These are phyloP conservation scores for Quillaja saponaria DNA, from an alignment of 306 rosid species.

Conservation along the genomic window DNA sequence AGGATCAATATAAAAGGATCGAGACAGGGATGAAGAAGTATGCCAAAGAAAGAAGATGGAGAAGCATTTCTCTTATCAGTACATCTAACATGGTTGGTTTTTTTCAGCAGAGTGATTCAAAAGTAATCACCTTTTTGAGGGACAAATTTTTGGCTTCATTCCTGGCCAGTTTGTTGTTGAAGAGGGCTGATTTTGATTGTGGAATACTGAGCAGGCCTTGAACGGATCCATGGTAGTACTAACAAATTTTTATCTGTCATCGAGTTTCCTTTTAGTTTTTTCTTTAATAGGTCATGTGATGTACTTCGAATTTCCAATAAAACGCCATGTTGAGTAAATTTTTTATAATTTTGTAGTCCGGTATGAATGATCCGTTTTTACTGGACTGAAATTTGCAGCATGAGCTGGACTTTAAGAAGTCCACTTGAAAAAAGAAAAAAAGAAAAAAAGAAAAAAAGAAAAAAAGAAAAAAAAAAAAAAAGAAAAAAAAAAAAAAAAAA, in stretches of 20 bases:
- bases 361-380: too few relatives aligned
- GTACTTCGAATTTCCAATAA: too few relatives aligned
- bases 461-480: not conserved
- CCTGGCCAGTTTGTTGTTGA: slow-evolving; percentile 22
- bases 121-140: slow-evolving; percentile 40
- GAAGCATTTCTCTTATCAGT: slow-evolving; percentile 51
- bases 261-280: too few relatives aligned
- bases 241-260: too few relatives aligned
- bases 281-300: too few relatives aligned
- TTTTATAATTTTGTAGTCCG: too few relatives aligned
- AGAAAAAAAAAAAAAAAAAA: not conserved
- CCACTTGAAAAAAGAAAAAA: not conserved
- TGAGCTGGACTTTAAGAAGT: not conserved
- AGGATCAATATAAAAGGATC: slow-evolving; percentile 39
- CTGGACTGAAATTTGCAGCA: too few relatives aligned
- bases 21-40: slow-evolving; percentile 58
- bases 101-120: slow-evolving; percentile 41
- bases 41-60: slow-evolving; percentile 64
- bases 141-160: slow-evolving; percentile 49
- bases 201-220: slow-evolving; percentile 43
- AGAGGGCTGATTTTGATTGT: slow-evolving; percentile 54
- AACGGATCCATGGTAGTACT: not conserved
- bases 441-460: too few relatives aligned
- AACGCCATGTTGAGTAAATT: too few relatives aligned
- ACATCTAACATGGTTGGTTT: slow-evolving; percentile 50